Percentiles rank a stretch among this genome's conserved stretches.
These are phyloP conservation scores for Cladosporium halotolerans DNA, from an alignment of 2,329 filamentous ascomycete genomes.

Conservation along the genomic window DNA sequence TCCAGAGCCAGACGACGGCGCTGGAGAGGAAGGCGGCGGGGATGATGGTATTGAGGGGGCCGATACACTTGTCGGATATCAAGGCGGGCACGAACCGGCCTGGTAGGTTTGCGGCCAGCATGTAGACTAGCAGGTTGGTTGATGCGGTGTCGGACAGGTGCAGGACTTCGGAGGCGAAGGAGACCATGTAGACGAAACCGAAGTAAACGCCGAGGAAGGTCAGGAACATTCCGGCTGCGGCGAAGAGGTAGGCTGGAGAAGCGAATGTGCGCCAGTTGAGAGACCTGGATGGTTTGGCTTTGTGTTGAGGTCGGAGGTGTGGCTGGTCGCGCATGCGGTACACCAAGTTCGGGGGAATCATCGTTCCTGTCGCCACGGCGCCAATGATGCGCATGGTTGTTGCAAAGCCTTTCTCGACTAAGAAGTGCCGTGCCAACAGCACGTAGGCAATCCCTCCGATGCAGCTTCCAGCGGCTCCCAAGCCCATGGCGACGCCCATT, in stretches of 20 bases:
- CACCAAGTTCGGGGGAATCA: slow-evolving; percentile 22
- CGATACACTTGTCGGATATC: slow-evolving; percentile 28
- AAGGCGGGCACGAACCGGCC: slow-evolving; percentile 29
- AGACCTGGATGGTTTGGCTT: neutral
- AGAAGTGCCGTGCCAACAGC: slow-evolving; percentile 26
- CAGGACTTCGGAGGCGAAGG: slow-evolving; percentile 25
- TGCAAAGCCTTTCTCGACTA: slow-evolving; percentile 27
- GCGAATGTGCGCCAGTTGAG: slow-evolving; percentile 10
- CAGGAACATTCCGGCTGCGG: slow-evolving; percentile 28
- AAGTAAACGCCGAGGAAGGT: slow-evolving; percentile 30
- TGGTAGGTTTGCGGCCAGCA: slow-evolving; percentile 27
- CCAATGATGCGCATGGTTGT: slow-evolving; percentile 26
- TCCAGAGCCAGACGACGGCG: slow-evolving; percentile 47
- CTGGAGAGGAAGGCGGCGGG: slow-evolving; percentile 40
- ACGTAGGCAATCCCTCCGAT: slow-evolving; percentile 32
- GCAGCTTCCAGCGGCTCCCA: slow-evolving; percentile 30
- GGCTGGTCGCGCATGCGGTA: slow-evolving; percentile 17
- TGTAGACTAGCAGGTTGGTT: slow-evolving; percentile 28
- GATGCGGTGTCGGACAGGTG: slow-evolving; percentile 19
- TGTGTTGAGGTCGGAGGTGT: neutral
- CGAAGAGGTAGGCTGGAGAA: slow-evolving; percentile 18
- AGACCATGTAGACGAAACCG: slow-evolving; percentile 30
- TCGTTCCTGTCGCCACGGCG: slow-evolving; percentile 16
- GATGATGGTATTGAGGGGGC: slow-evolving; percentile 32
- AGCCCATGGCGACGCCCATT: slow-evolving; percentile 28